Evolutionary conservation across 106 monocot species (phyloP).

Genomic region (Agapanthus africanus): DNA sequence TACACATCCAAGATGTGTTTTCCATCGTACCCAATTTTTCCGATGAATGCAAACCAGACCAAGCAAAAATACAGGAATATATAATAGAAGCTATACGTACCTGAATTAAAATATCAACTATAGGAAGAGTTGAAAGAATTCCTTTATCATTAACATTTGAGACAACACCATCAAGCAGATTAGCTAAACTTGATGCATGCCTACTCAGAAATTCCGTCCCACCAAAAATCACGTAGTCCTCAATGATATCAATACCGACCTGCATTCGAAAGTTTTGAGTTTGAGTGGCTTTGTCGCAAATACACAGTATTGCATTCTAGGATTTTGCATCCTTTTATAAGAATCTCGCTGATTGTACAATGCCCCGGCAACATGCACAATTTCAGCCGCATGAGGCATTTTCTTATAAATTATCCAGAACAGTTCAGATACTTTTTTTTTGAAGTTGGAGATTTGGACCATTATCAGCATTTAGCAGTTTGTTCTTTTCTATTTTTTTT

Average conservation of each 20-base stretch:
- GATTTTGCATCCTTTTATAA: neutral
- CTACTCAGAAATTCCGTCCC: conserved; percentile 76
- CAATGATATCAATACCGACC: conserved; percentile 78
- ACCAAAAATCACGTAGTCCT: conserved; percentile 84
- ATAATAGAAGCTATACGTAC: no score
- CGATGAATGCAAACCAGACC: neutral
- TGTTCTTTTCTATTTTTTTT: no score
- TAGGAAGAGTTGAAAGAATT: conserved; percentile 70
- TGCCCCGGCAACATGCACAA: neutral
- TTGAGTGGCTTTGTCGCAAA: no score
- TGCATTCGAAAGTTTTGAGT: conserved; percentile 17
- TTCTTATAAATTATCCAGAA: neutral
- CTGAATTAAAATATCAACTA: conserved; percentile 84
- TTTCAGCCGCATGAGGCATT: neutral
- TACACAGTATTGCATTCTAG: neutral
- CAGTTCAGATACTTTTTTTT: no score
- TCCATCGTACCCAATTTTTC: neutral
- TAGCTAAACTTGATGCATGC: conserved; percentile 68
- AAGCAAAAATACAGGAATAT: neutral
- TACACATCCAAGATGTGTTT: neutral
- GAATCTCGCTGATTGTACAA: neutral
- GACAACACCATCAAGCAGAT: conserved; percentile 80
- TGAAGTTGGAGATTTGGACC: no score
- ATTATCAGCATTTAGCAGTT: no score
- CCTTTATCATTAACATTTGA: conserved; percentile 93